Evolutionary conservation across 768 basidiomycete genomes (phyloP).

Genomic region (Tylopilus plumbeoviolaceoides): DNA sequence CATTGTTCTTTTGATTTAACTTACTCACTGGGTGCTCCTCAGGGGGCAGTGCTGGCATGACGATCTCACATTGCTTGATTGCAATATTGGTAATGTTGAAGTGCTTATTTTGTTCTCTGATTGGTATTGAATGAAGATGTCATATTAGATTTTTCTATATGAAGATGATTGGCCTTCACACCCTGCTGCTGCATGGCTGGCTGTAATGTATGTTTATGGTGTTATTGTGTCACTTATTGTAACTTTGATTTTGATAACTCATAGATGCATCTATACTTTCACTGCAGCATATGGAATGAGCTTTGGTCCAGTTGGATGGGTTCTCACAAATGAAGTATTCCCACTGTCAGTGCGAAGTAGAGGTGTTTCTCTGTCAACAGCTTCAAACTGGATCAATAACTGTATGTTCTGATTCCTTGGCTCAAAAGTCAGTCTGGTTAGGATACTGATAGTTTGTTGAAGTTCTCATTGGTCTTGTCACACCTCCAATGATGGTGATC

Average conservation of each 20-base stretch:
- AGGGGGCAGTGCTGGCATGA: slow-evolving; percentile 64
- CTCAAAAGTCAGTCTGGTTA: neutral
- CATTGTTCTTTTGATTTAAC: neutral
- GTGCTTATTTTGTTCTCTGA: neutral
- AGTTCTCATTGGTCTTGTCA: slow-evolving; percentile 76
- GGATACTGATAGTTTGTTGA: slow-evolving; percentile 3
- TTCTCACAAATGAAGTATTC: slow-evolving; percentile 81
- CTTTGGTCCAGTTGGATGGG: slow-evolving; percentile 80
- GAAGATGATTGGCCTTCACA: slow-evolving; percentile 57
- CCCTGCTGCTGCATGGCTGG: slow-evolving; percentile 56
- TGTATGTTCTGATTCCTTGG: slow-evolving; percentile 38
- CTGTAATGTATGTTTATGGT: slow-evolving; percentile 51
- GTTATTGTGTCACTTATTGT: neutral
- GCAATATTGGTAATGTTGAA: slow-evolving; percentile 51
- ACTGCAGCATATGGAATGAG: slow-evolving; percentile 75
- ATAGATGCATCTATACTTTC: slow-evolving; percentile 66
- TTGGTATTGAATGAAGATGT: neutral
- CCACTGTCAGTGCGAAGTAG: slow-evolving; percentile 73
- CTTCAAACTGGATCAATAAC: slow-evolving; percentile 85
- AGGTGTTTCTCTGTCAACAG: slow-evolving; percentile 79
- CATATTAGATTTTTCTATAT: slow-evolving; percentile 42
- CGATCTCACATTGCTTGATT: slow-evolving; percentile 58
- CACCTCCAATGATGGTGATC: slow-evolving; percentile 58
- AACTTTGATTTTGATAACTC: neutral
- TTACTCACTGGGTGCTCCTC: neutral